Evolutionary conservation across 768 basidiomycete species (phyloP).

Genomic region (Mycena albidolilacea): DNA sequence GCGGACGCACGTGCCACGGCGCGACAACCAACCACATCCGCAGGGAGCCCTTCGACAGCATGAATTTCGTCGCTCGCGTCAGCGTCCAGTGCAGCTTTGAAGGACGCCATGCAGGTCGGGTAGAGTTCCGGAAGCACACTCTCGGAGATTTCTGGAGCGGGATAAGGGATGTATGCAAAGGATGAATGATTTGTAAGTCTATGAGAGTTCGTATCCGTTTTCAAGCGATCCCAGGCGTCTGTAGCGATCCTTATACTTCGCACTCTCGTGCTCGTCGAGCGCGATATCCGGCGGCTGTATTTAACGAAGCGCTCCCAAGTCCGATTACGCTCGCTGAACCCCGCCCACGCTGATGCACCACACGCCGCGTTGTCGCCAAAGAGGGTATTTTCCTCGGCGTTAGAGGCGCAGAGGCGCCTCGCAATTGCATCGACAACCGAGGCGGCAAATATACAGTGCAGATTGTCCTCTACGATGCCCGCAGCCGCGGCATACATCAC

Average conservation of each 20-base stretch:
- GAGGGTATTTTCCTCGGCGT: background rate
- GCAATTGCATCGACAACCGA: background rate
- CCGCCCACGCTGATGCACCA: background rate
- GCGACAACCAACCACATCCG: background rate
- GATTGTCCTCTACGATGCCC: background rate
- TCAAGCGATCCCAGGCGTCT: background rate
- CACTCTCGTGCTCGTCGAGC: background rate
- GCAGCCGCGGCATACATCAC: slow-evolving; percentile 16
- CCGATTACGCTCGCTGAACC: slow-evolving; percentile 13
- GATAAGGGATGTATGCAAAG: background rate
- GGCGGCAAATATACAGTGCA: background rate
- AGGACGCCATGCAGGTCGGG: background rate
- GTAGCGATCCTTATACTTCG: background rate
- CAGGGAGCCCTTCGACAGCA: background rate
- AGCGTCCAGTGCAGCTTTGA: background rate
- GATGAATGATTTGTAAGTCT: background rate
- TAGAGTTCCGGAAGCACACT: slow-evolving; percentile 3
- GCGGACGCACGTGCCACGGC: slow-evolving; percentile 6
- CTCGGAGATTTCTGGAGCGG: slow-evolving; percentile 4
- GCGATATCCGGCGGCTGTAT: slow-evolving; percentile 2
- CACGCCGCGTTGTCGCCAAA: slow-evolving; percentile 11
- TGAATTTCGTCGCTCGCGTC: slow-evolving; percentile 2
- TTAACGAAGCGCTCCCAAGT: slow-evolving; percentile 30
- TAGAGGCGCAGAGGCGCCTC: background rate
- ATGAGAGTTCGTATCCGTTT: background rate